Conservation (phyloP, 192 early-diverging fungal species). For the Chytriomyces sp. region DNA sequence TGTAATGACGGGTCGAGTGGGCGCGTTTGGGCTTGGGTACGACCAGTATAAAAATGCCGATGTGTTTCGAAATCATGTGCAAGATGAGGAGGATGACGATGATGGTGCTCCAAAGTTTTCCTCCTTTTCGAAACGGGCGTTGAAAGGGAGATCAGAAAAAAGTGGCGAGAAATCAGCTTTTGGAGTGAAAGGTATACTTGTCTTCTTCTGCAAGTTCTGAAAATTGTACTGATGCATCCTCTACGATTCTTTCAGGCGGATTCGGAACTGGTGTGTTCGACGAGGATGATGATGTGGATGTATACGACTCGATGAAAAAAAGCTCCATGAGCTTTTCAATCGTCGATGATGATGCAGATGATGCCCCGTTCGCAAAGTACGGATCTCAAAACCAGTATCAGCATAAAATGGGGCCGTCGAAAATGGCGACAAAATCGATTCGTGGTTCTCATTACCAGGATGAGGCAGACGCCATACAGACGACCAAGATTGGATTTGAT, state of each 20-base stretch:
- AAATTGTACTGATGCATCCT: not conserved
- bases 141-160: too few species aligned
- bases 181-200: not conserved
- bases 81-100: not conserved
- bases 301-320: constrained; percentile 41
- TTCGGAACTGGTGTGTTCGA: constrained; percentile 76
- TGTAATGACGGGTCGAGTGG: constrained; percentile 46
- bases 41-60: constrained; percentile 69
- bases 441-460: not conserved
- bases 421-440: not conserved
- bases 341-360: constrained; percentile 50
- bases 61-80: constrained; percentile 53
- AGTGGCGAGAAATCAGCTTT: not conserved
- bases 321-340: constrained; percentile 33
- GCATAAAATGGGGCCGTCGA: not conserved
- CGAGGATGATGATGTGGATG: constrained; percentile 52
- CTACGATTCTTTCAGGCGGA: constrained; percentile 34
- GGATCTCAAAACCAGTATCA: constrained; percentile 16
- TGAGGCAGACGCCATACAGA: not conserved
- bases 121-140: too few species aligned
- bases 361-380: constrained; percentile 17
- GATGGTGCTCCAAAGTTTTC: not conserved
- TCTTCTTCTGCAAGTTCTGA: not conserved
- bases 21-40: constrained; percentile 72
- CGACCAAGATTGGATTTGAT: constrained; percentile 47